A percentile compares a stretch with the other conserved stretches of the same genome.
phyloP scores from a whole-genome alignment of 2,329 filamentous ascomycete species.

The Aspergillus udagawae region DNA sequence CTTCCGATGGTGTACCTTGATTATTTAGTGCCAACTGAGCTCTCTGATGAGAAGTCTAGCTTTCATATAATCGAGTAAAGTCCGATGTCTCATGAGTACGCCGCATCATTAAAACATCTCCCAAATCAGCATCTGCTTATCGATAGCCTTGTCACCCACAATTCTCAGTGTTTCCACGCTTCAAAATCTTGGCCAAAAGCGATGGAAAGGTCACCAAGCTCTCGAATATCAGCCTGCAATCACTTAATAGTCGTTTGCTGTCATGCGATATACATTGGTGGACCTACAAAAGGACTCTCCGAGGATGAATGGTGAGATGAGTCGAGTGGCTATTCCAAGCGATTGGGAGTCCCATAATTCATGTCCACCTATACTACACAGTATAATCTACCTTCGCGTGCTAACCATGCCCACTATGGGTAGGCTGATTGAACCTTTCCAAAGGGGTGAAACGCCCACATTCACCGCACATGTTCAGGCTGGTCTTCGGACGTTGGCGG shows the following conservation, averaged over 20 bases:
- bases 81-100: too few relatives aligned
- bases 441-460: constrained; percentile 71
- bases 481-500: constrained; percentile 53
- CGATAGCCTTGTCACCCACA: background rate
- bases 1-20: background rate
- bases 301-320: constrained; percentile 56
- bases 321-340: background rate
- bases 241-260: constrained; percentile 78
- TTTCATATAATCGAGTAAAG: too few relatives aligned
- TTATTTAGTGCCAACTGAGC: background rate
- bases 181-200: background rate
- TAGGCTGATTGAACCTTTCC: constrained; percentile 71
- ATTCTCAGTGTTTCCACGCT: background rate
- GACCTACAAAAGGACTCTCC: constrained; percentile 48
- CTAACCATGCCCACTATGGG: background rate
- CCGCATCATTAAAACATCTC: background rate
- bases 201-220: background rate
- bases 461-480: constrained; percentile 72
- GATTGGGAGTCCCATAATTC: background rate
- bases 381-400: background rate
- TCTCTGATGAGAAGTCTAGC: too few relatives aligned
- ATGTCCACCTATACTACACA: background rate
- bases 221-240: constrained; percentile 13
- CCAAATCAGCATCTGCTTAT: background rate
- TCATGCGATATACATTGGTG: constrained; percentile 72